Conservation (phyloP, 345 rosid species). For the Salix dunnii region DNA sequence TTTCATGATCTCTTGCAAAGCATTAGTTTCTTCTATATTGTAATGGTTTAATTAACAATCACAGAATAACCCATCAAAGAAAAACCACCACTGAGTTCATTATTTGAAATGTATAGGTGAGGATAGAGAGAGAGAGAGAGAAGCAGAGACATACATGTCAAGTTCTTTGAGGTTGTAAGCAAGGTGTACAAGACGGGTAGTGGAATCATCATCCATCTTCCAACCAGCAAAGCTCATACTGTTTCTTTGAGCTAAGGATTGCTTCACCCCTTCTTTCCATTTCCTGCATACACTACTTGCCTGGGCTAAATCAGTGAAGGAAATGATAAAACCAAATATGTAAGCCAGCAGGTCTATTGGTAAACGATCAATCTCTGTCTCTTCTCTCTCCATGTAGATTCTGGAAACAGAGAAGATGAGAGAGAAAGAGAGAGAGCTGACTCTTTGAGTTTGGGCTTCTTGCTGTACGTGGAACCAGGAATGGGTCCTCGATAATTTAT, state of each 20-base stretch:
- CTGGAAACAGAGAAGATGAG: not conserved
- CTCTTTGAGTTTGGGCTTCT: not conserved
- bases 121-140: not conserved
- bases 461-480: not conserved
- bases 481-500: not conserved
- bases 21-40: not conserved
- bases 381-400: conserved; percentile 39
- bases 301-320: conserved; percentile 87
- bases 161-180: conserved; percentile 84
- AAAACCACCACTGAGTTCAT: not conserved
- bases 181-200: conserved; percentile 61
- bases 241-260: conserved; percentile 62
- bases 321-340: conserved; percentile 49
- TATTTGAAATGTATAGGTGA: not conserved
- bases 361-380: conserved; percentile 64
- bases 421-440: not conserved
- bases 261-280: conserved; percentile 87
- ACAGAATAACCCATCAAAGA: not conserved
- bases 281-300: conserved; percentile 78
- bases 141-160: conserved; percentile 56
- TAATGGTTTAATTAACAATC: not conserved
- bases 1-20: too few species aligned
- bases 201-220: conserved; percentile 82
- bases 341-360: conserved; percentile 74
- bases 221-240: conserved; percentile 70